These are phyloP conservation scores for Neofusicoccum umdonicola DNA, from an alignment of 2,329 filamentous ascomycete genomes.

Conservation along the genomic window DNA sequence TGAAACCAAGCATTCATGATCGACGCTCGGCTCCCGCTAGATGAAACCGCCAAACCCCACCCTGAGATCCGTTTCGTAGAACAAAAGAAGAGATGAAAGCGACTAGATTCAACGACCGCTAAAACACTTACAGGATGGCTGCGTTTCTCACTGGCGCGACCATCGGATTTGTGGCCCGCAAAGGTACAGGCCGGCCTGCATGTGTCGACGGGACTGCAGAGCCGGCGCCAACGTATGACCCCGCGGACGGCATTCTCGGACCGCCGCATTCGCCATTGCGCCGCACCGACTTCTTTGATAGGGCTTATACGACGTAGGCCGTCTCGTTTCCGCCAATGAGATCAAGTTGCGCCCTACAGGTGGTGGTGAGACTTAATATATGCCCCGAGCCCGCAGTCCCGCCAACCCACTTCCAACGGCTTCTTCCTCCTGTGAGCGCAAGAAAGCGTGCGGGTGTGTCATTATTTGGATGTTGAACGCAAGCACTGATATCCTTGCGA, in stretches of 20 bases:
- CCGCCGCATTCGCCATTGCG: background rate
- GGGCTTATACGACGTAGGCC: too few relatives aligned
- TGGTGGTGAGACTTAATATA: too few relatives aligned
- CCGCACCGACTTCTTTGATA: background rate
- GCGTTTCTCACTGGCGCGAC: background rate
- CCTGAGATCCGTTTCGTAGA: background rate
- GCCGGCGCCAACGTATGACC: background rate
- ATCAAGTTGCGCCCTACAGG: too few relatives aligned
- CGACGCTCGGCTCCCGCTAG: background rate
- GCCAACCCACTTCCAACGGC: too few relatives aligned
- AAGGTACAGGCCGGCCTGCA: too few relatives aligned
- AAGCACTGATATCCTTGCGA: too few relatives aligned
- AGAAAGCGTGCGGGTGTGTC: too few relatives aligned
- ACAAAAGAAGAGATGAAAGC: background rate
- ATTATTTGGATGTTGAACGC: too few relatives aligned
- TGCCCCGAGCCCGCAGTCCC: too few relatives aligned
- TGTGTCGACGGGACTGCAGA: too few relatives aligned
- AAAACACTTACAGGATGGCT: background rate
- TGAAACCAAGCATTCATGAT: slow-evolving; percentile 9
- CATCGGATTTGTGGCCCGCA: background rate
- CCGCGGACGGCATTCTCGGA: background rate
- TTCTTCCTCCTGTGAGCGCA: too few relatives aligned
- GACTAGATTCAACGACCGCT: background rate
- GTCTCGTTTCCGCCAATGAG: too few relatives aligned
- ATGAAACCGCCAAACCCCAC: slow-evolving; percentile 1